phyloP scores from a whole-genome alignment of 1,284 basidiomycete species.

The Wolfiporia cocos region DNA sequence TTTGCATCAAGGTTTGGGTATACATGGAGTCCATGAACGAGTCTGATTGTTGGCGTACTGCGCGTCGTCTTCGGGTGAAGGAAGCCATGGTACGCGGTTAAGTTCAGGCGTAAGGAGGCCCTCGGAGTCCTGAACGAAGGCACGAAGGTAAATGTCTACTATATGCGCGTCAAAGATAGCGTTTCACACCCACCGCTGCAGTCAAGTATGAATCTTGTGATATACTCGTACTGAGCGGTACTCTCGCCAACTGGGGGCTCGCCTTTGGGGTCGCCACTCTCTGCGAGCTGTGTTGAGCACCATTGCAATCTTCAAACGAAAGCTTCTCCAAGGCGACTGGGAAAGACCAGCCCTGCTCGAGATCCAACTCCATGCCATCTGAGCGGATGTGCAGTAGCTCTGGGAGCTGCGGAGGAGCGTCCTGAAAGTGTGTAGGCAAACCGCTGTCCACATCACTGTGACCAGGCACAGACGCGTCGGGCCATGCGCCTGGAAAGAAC shows the following conservation, averaged over 20 bases:
- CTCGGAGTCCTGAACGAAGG: conserved; percentile 4
- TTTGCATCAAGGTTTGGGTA: too few species aligned
- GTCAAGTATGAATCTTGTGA: conserved; percentile 14
- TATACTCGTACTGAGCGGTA: conserved; percentile 8
- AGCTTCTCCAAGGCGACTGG: conserved; percentile 1
- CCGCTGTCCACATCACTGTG: too few species aligned
- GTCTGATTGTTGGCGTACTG: too few species aligned
- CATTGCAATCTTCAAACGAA: conserved; percentile 1
- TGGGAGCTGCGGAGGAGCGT: conserved; percentile 1
- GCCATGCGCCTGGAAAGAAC: conserved; percentile 25
- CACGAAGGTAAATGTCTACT: neutral
- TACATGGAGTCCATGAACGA: too few species aligned
- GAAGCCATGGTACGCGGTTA: conserved; percentile 1
- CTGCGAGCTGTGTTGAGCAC: neutral
- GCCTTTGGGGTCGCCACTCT: neutral
- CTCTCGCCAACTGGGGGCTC: conserved; percentile 4
- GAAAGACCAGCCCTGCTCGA: conserved; percentile 1
- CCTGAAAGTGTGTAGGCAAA: neutral
- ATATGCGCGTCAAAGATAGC: too few species aligned
- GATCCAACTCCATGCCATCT: neutral
- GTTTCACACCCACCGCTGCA: conserved; percentile 10
- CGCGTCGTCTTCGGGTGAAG: neutral
- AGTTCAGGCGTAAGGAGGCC: conserved; percentile 5
- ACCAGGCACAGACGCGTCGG: conserved; percentile 16
- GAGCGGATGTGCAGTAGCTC: conserved; percentile 1